phyloP scores from a whole-genome alignment of 2,329 filamentous ascomycete genomes.

The Neofusicoccum kwambonambiense region DNA sequence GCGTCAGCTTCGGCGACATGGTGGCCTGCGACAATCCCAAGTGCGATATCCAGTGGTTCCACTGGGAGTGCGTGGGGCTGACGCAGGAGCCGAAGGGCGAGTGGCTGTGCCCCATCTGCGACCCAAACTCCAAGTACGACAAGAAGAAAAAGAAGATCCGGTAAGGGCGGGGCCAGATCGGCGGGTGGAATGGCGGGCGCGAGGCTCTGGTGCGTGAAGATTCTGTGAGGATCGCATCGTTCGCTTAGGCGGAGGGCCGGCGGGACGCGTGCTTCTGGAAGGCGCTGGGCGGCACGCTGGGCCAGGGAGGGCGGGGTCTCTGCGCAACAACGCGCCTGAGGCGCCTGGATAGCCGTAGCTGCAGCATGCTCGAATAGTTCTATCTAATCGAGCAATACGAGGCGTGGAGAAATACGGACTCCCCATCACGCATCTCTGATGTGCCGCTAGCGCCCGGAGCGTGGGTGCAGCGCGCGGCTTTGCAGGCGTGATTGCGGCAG shows the following conservation, averaged over 20 bases:
- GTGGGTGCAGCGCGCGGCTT: constrained; percentile 8
- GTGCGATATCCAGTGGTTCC: constrained; percentile 84
- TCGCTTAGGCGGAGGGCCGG: constrained; percentile 9
- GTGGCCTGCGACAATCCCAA: constrained; percentile 83
- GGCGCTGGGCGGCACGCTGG: not conserved
- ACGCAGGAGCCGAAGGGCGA: constrained; percentile 51
- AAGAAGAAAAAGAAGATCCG: constrained; percentile 43
- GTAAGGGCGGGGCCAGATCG: constrained; percentile 20
- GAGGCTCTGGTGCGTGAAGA: not conserved
- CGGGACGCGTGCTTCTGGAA: not conserved
- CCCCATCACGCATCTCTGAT: constrained; percentile 5
- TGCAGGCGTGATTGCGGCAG: not conserved
- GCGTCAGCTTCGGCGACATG: constrained; percentile 84
- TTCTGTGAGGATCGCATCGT: not conserved
- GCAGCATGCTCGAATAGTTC: not conserved
- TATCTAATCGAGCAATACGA: constrained; percentile 16
- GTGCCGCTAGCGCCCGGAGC: constrained; percentile 11
- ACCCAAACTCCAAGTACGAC: constrained; percentile 30
- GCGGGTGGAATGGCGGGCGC: not conserved
- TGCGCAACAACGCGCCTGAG: not conserved
- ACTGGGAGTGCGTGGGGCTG: constrained; percentile 64
- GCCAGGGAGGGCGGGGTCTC: no score
- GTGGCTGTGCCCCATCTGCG: constrained; percentile 47
- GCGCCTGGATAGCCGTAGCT: not conserved
- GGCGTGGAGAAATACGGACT: constrained; percentile 14